Conservation (phyloP, 176 grass and related monocot species). For the Bromus sterilis region DNA sequence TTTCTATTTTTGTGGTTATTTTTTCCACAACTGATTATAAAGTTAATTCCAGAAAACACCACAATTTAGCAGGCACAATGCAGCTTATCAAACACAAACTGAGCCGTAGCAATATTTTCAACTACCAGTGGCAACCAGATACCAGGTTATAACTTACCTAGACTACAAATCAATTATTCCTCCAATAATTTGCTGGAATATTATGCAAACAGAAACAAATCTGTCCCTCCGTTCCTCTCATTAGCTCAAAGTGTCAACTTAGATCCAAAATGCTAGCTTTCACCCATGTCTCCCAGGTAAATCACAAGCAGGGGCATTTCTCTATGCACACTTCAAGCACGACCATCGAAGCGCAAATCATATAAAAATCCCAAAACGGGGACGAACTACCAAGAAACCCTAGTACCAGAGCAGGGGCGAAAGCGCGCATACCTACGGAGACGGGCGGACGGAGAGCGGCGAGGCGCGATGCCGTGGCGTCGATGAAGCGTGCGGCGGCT, state of each 20-base stretch:
- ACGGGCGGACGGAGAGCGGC: conserved; percentile 21
- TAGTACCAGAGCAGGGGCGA: neutral
- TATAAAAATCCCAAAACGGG: neutral
- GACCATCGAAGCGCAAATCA: neutral
- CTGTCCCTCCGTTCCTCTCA: neutral
- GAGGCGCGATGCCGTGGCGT: neutral
- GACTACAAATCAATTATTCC: neutral
- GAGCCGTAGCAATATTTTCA: neutral
- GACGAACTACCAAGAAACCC: conserved; percentile 13
- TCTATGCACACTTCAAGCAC: neutral
- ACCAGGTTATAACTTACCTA: neutral
- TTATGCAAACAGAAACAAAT: neutral
- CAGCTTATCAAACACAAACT: neutral
- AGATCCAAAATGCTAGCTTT: neutral
- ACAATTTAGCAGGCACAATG: too few species aligned
- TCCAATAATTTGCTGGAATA: neutral
- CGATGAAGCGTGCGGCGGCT: conserved; percentile 13
- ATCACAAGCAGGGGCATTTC: neutral
- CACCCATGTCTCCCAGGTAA: neutral
- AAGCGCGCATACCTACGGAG: conserved; percentile 10
- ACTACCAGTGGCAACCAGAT: neutral
- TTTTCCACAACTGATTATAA: neutral
- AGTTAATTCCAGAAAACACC: neutral
- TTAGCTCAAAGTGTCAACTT: neutral
- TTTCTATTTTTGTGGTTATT: neutral